Base-by-base conservation (phyloP, 768 basidiomycete species). In the Fistulinella prunicolor region DNA sequence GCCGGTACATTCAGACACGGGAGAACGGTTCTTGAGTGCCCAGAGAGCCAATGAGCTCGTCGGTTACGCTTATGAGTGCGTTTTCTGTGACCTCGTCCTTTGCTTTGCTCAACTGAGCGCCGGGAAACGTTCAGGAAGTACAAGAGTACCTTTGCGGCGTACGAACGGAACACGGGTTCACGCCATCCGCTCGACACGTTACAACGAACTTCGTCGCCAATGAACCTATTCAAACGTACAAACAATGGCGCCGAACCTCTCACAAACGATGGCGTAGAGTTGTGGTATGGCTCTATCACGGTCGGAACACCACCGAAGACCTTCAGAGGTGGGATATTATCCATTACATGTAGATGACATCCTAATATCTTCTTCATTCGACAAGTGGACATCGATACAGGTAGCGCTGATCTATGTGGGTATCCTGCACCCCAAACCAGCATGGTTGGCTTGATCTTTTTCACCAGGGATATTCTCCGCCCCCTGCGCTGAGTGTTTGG, bases 311-410 rank as follows among this genome's bases (percentile, higher is more conserved):
- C 78, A 6, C 54, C 71, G 6, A 58, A 60, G 41, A 30, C 43
- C 3, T 77, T 72, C 49, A 67, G 60, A 38, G 72, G 73, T 76
- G 46, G 38, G 59, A 45, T 7, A 3, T 22, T 8, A 6, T 7
- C 6, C 30, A 9, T 21, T 32, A 0, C 2, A 22, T 35, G 9
- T 36, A 20, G 23, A 14, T 32, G 2, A 22, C 23, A 22, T 26
- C 1, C 35, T 44, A 20, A 51, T 38, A 1, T 14, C 6, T 23
- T 43, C 14, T 9, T 35, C 21, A 9, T 28, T 37, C 17, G 22
- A 23, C 12, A 24, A 75, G 75, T 76, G 52, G 73, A 74, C 51
- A 74, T 75, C 47, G 77, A 78, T 54, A 78, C 76, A 9, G 75
- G 78, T 36, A 77, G 76, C 38, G 69, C 73, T 50, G 79, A 81